Base-by-base conservation (phyloP, 2,329 filamentous ascomycete species). In the Fusarium piperis region DNA sequence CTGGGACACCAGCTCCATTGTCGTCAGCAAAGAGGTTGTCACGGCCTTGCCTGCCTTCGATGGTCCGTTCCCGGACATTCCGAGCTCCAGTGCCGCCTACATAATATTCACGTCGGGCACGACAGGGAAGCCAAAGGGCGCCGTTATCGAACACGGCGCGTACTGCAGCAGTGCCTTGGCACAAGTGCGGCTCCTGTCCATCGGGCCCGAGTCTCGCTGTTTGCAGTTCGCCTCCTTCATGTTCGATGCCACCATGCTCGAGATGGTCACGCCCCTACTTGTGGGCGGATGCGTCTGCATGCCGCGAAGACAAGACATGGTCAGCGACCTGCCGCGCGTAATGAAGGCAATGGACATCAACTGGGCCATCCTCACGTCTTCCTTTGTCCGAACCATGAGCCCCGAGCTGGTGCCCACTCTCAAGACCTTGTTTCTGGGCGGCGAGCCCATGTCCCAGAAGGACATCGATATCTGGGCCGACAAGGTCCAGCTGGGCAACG, bases 201-300 rank as follows among this genome's bases (percentile, higher is more conserved):
- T 9, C 77, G 75, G 2, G 87, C 87, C 8, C 83, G 90, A 3
- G 84, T 89, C 64, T 15, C 64, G 64, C n/a, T 36, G 23, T 6
- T 66, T 89, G 46, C 85, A 88, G 61, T 86, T 86, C 62, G 84
- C 85, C 5, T 83, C 82, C 7, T 86, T 85, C 69, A 84, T 83
- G 1, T 88, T 88, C 53, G 86, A 89, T 62, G 82, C 83, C 2
- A 83, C 82, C 39, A 76, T 88, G 12, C 57, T 57, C 1, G 74
- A 77, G 26, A 73, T 77, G 10, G 33, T 77, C 35, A 74, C 67
- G 1, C 61, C 75, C 0, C 69, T 78, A 9, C 35, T 69, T 10
- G 52, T 62, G 4, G 76, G 74, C 1, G 76, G 69, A 2, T 68
- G 65, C 1, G 62, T 77, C 10, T 78, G 76, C 18, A 66, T 75